Evolutionary conservation across 2,329 filamentous ascomycete genomes (phyloP).

Genomic region (Corinectria fuckeliana): DNA sequence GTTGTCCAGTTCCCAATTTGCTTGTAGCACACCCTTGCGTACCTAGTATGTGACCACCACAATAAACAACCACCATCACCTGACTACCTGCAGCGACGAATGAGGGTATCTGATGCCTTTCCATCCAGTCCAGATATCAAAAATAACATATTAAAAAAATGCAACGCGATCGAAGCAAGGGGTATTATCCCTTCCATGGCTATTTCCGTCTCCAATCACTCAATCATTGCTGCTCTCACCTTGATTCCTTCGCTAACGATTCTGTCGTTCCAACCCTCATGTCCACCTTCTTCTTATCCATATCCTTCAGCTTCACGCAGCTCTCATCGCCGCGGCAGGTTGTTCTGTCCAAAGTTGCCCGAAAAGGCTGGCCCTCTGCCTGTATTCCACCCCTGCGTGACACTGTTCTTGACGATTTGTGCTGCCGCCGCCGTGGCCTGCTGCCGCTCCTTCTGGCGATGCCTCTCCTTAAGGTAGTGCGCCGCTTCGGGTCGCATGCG

Average conservation of each 20-base stretch:
- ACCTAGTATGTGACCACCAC: conserved; percentile 12
- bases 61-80: conserved; percentile 26
- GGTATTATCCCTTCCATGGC: not conserved
- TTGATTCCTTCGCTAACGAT: not conserved
- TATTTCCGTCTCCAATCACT: not conserved
- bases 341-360: conserved; percentile 54
- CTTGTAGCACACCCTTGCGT: not conserved
- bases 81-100: conserved; percentile 28
- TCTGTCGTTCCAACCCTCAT: not conserved
- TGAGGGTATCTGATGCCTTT: conserved; percentile 41
- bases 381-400: conserved; percentile 63
- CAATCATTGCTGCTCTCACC: not conserved
- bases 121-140: conserved; percentile 33
- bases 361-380: conserved; percentile 40
- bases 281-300: not conserved
- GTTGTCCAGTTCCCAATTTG: not conserved
- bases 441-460: conserved; percentile 91
- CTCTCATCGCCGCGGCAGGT: conserved; percentile 54
- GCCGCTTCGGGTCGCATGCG: conserved; percentile 93
- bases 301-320: not conserved
- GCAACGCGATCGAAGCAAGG: conserved; percentile 16
- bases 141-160: conserved; percentile 11
- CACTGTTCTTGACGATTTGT: conserved; percentile 92
- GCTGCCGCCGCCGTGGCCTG: conserved; percentile 90
- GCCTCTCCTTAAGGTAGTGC: conserved; percentile 85